Evolutionary conservation across 306 rosid species (phyloP), one percentile per base, ranked within the genome.

Genomic region (Styphnolobium japonicum): DNA sequence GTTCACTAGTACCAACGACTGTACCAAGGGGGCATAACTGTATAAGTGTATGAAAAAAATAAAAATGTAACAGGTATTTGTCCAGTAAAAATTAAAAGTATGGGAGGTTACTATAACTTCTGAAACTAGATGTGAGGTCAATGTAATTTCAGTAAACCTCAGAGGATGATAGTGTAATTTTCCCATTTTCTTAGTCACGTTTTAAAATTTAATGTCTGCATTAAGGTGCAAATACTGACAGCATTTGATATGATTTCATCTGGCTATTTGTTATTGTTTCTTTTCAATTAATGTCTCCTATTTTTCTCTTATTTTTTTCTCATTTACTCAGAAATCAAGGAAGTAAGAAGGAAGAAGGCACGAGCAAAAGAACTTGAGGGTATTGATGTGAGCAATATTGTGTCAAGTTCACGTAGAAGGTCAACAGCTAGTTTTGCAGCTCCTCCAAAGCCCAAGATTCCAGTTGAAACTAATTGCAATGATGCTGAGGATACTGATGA

Each of bases 301-400:
- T 63, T 48, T 67, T 39, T 5, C 37, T 55, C 16, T 39, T n/a
- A 49, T 72, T 49, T 52, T 12, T 63, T 22, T 31, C 64, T 80
- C 73, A 37, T 83, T 43, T 87, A 77, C 19, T 57, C 81, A 94
- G 98, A 92, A 86, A 91, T 94, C 81, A 94, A 94, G 89, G 95
- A 92, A 23, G 84, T 89, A 31, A 92, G 67, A 83, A 87, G 89
- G 92, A 91, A 84, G 80, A 95, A 95, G 86, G 98, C 84, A 16
- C 87, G 95, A 81, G 98, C 95, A 48, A 95, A 86, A 87, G 98
- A 92, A 78, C 98, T 95, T 42, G 98, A 95, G 87, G 98, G 98
- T 79, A 95, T 95, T 83, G 98, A 95, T 83, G 21, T 72, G 77
- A 91, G 98, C 80, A 95, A 95, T 85, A 92, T 95, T 43, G 97